Conservation (phyloP, 1,284 basidiomycete species). For the Butyriboletus regius region DNA sequence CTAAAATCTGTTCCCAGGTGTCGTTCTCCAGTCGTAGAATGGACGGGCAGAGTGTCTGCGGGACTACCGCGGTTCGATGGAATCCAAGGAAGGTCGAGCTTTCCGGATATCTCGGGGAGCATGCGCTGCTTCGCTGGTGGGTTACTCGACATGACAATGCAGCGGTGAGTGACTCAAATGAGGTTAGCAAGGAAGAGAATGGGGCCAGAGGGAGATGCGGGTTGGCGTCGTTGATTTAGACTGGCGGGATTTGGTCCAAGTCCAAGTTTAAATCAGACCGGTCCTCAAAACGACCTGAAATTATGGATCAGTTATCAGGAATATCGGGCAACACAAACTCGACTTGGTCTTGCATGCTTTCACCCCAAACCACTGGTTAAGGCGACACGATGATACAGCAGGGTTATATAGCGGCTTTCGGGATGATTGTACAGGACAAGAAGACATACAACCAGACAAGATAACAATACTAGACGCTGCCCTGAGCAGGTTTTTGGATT, state of each 20-base stretch:
- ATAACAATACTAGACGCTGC: constrained; percentile 16
- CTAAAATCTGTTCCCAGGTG: background rate
- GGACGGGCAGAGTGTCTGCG: background rate
- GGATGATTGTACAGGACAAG: constrained; percentile 20
- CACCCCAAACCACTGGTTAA: background rate
- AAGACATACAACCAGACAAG: constrained; percentile 17
- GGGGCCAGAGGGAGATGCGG: background rate
- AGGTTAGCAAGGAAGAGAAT: background rate
- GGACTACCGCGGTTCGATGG: background rate
- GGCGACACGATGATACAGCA: constrained; percentile 6
- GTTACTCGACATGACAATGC: constrained; percentile 8
- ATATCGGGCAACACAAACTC: background rate
- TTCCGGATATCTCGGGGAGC: constrained; percentile 2
- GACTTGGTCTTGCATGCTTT: constrained; percentile 2
- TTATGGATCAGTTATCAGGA: background rate
- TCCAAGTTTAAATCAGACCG: constrained; percentile 15
- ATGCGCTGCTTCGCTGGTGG: constrained; percentile 8
- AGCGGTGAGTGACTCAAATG: background rate
- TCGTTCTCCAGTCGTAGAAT: background rate
- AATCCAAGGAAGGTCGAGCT: background rate
- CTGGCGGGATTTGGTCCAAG: background rate
- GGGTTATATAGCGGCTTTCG: constrained; percentile 18
- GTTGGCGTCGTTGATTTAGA: background rate
- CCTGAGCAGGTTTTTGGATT: background rate
- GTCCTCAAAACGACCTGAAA: constrained; percentile 4